A percentile compares a stretch with the other conserved stretches of the same genome.
These are phyloP conservation scores for Penicillium sp. DNA, from an alignment of 2,329 filamentous ascomycete genomes.

Conservation along the genomic window DNA sequence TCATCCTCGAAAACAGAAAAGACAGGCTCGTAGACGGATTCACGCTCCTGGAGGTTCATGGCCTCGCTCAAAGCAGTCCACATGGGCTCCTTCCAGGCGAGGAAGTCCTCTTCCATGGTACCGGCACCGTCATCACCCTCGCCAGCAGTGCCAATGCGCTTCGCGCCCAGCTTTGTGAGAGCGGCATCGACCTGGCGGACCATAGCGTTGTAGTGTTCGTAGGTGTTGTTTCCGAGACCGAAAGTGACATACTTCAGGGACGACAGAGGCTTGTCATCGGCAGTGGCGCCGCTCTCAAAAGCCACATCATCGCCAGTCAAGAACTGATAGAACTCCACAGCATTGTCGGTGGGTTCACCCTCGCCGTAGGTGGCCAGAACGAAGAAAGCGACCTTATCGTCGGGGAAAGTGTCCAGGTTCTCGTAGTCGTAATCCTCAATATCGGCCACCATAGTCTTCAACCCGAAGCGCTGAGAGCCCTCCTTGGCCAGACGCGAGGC, in stretches of 20 bases:
- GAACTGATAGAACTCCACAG: slow-evolving; percentile 98
- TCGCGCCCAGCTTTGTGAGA: slow-evolving; percentile 76
- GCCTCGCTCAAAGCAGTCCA: slow-evolving; percentile 80
- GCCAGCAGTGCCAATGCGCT: slow-evolving; percentile 80
- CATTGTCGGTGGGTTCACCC: slow-evolving; percentile 97
- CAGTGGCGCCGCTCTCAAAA: slow-evolving; percentile 68
- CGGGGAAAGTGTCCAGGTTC: slow-evolving; percentile 81
- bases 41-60: slow-evolving; percentile 89
- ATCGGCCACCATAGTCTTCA: slow-evolving; percentile 98
- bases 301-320: slow-evolving; percentile 73
- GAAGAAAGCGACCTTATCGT: slow-evolving; percentile 91
- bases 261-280: slow-evolving; percentile 67
- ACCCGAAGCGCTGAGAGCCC: slow-evolving; percentile 89
- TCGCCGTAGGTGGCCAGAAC: slow-evolving; percentile 96
- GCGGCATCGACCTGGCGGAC: slow-evolving; percentile 85
- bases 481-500: slow-evolving; percentile 95
- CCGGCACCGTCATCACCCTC: slow-evolving; percentile 97
- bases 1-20: slow-evolving; percentile 79
- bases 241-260: slow-evolving; percentile 94
- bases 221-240: slow-evolving; percentile 97
- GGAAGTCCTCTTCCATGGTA: slow-evolving; percentile 99
- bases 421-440: slow-evolving; percentile 97
- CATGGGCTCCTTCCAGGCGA: slow-evolving; percentile 99
- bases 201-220: slow-evolving; percentile 99
- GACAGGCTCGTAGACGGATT: slow-evolving; percentile 91